Evolutionary conservation across 768 basidiomycete genomes (phyloP), one percentile per base, ranked within the genome.

Genomic region (Tricholoma matsutake): DNA sequence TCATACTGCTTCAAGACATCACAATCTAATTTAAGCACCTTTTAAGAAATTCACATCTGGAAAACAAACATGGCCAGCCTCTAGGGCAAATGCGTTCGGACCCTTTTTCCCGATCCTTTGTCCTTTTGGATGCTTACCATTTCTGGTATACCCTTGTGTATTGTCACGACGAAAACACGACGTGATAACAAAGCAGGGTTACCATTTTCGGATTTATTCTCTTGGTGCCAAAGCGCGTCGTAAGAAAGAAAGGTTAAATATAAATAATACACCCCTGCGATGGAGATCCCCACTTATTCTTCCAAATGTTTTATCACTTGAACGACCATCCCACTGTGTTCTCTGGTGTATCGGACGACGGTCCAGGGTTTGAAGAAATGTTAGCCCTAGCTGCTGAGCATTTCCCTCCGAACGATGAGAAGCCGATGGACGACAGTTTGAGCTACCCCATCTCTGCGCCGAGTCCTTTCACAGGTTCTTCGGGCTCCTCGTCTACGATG

Each of bases 121-220:
- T 63, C 53, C 8, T 61, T 10, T 1, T 37, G 34, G 45, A 28
- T 57, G 52, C 37, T 57, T 35, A 18, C 54, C 57, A 28, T 53
- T 54, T 65, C 20, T 8, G 56, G 64, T 3, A n/a, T 56, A 32
- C 57, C 34, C 57, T 62, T 18, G 55, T 57, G 39, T 49, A 25
- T 63, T 54, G 61, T 55, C 57, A 62, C 61, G 45, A 3, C 22
- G 22, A 25, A 25, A 58, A 58, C 63, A 65, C 64, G 67, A 70
- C 56, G 69, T 67, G 66, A 67, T 67, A 69, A 67, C 66, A 71
- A 63, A 58, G 63, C 54, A 56, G 61, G 61, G 57, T 56, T 28
- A 52, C 57, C 51, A 31, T 32, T 62, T 59, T 34, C 56, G 63
- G 63, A 61, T 57, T 14, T 58, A 52, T 60, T 64, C 29, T 61